phyloP scores from a whole-genome alignment of 192 early-diverging fungal species.

The Entrophospora sp. region DNA sequence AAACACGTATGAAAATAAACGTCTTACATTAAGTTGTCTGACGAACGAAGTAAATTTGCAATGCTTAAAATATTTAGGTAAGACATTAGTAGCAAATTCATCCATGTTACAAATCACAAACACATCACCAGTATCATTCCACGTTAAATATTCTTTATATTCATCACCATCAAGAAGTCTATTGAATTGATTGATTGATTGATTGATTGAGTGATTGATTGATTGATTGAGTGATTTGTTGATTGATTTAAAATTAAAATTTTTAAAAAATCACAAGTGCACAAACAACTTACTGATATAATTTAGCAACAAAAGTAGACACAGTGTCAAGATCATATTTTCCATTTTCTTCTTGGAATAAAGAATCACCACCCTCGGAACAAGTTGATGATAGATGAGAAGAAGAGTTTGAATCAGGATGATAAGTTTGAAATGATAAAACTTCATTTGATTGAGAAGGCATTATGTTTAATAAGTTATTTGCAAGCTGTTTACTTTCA shows the following conservation, averaged over 20 bases:
- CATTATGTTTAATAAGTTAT: no score
- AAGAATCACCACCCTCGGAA: neutral
- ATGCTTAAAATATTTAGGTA: constrained; percentile 39
- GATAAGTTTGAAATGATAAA: neutral
- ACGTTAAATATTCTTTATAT: constrained; percentile 20
- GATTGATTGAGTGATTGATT: neutral
- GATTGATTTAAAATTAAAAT: neutral
- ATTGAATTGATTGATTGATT: neutral
- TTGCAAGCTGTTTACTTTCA: no score
- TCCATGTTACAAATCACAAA: constrained; percentile 22
- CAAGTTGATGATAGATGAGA: neutral
- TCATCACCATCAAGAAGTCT: constrained; percentile 17
- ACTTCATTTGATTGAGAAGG: constrained; percentile 16
- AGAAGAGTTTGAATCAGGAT: neutral
- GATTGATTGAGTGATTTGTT: no score
- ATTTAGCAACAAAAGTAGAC: constrained; percentile 16
- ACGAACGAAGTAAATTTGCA: constrained; percentile 46
- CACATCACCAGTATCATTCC: constrained; percentile 18
- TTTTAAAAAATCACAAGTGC: no score
- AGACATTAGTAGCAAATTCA: constrained; percentile 35
- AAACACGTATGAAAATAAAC: neutral
- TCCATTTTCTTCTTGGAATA: constrained; percentile 11
- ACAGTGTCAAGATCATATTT: constrained; percentile 21
- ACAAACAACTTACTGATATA: constrained; percentile 22
- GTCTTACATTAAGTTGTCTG: constrained; percentile 37